Base-by-base conservation (phyloP, 2,329 filamentous ascomycete genomes). In the Verruconis gallopava region DNA sequence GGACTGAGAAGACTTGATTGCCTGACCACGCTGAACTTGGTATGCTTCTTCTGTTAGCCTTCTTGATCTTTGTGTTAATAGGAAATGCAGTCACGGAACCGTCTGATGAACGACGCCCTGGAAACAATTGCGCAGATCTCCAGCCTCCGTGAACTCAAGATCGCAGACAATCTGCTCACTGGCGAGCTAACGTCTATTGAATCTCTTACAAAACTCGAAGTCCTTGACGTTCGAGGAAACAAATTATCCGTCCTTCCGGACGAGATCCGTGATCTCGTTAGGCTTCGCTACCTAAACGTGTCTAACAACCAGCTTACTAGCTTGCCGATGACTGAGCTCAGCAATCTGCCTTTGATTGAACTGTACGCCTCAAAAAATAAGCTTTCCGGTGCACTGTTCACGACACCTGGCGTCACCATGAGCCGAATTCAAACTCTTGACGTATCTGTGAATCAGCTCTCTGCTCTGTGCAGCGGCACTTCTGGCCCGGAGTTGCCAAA, bases 161-260 rank as follows among this genome's bases (percentile, higher is more conserved):
- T 98, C 5, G 81, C 80, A 6, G 79, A 83, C 43, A 94, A 94
- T 52, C 66, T 75, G 13, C 63, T 94, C 4, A 72, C 75, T 37
- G 85, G 84, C 0, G 66, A 73, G 34, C 25, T 34, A 53, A 35
- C 73, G 0, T 68, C 66, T n/a, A 67, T 94, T 21, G 66, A 72
- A 17, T 68, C 68, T 4, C 66, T 96, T 13, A 64, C 60, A 25
- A 76, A 78, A 39, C 68, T 98, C 1, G 86, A 95, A 56, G 71
- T 78, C 14, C 66, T 96, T 5, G 88, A 96, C 48, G 55, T 96
- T 5, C 83, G 85, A 48, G 73, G 74, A 12, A 98, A 98, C 60
- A 75, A 77, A 46, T 69, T 98, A 15, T 76, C 79, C 5, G 68
- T 69, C 1, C 65, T 98, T 13, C 84, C 86, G 0, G 62, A 71